Base-by-base conservation (phyloP, 225 moss, liverwort and hornwort species). In the Marchantia polymorpha region DNA sequence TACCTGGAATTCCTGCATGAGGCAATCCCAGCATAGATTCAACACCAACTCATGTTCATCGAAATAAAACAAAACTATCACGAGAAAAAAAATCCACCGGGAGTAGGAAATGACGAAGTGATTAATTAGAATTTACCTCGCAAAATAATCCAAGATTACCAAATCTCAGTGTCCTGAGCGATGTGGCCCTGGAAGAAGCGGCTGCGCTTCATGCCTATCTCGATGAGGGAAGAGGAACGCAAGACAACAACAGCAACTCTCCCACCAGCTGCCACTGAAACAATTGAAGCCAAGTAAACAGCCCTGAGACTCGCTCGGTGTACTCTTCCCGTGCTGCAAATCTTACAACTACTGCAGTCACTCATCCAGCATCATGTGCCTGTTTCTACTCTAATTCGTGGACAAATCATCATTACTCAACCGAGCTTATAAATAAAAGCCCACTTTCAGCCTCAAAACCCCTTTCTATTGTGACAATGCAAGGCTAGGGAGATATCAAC, bases 191-290 rank as follows among this genome's bases (percentile, higher is more conserved):
- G 46, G 16, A 26, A 70, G 39, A 20, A 70, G 16, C 0, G 69
- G 69, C 7, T 26, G 47, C 4, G 39, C 22, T 19, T 46, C 69
- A 48, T 46, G 69, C 15, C 14, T 46, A 47, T 70, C 72, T 19
- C 52, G 72, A 8, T 20, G 49, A 73, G 51, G 50, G 26, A 20
- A 8, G n/a, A 17, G 25, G 23, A 19, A 17, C 25, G 52, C 72
- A 52, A 51, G 52, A n/a, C 72, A 73, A 58, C 77, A 72, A 72
- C 72, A 72, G 50, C 17, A 72, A n/a, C 13, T 20, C 10, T 72
- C 50, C 72, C 63, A 77, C 20, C 63, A 48, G 16, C 77, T 77
- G 64, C 61, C 46, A 31, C 22, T 23, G 39, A 64, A 14, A 77
- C 61, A 14, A 77, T 5, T 27, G 17, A 12, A 69, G 19, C 47